These are phyloP conservation scores for Imleria badia DNA, from an alignment of 768 basidiomycete genomes.

Conservation along the genomic window DNA sequence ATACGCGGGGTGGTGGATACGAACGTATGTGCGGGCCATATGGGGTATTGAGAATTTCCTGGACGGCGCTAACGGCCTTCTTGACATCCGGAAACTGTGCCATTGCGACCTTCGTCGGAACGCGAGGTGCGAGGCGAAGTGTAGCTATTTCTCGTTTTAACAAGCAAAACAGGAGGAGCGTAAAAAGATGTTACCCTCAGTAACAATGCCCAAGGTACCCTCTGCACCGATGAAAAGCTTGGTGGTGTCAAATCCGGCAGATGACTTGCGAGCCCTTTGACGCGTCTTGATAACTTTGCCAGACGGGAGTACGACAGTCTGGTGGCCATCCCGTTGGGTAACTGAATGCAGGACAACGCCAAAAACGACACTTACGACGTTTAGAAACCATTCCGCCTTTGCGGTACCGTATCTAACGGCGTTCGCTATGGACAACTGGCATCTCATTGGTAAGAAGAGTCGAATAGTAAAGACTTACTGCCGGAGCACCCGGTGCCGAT, in stretches of 20 bases:
- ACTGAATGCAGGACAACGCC: not conserved
- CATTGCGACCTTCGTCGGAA: constrained; percentile 86
- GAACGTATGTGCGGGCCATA: constrained; percentile 73
- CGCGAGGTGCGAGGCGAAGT: constrained; percentile 71
- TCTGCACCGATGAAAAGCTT: constrained; percentile 91
- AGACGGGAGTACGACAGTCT: constrained; percentile 84
- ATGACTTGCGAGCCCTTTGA: constrained; percentile 73
- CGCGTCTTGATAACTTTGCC: constrained; percentile 90
- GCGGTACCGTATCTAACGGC: constrained; percentile 88
- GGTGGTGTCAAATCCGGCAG: constrained; percentile 84
- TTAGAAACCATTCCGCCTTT: constrained; percentile 85
- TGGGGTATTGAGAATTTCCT: constrained; percentile 71
- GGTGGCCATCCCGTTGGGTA: not conserved
- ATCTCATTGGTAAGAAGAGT: not conserved
- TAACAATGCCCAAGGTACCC: constrained; percentile 88
- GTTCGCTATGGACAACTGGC: constrained; percentile 48
- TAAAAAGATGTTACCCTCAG: constrained; percentile 54
- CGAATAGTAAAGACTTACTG: constrained; percentile 46
- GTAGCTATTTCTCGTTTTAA: constrained; percentile 52
- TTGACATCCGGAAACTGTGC: constrained; percentile 82
- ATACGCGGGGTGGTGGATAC: constrained; percentile 20
- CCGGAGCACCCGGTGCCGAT: constrained; percentile 84
- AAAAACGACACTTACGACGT: constrained; percentile 49
- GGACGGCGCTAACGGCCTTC: constrained; percentile 75
- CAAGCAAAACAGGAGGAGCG: not conserved